phyloP scores from a whole-genome alignment of 2,329 filamentous ascomycete species.

The Colletotrichum destructivum region DNA sequence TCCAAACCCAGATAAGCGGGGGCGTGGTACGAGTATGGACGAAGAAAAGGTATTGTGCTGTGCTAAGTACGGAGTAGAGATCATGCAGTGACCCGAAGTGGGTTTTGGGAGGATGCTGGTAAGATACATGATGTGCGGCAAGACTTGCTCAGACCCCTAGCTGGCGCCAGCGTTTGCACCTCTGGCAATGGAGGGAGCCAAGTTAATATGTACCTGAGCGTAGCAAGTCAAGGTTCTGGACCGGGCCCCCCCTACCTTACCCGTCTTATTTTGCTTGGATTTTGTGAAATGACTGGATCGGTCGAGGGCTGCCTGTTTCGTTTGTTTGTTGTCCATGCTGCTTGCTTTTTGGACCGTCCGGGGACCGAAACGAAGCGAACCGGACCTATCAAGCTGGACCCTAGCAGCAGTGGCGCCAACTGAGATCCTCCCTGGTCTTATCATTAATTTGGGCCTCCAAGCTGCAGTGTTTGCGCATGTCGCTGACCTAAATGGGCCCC shows the following conservation, averaged over 20 bases:
- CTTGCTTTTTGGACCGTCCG: neutral
- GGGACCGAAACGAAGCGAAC: neutral
- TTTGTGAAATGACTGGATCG: neutral
- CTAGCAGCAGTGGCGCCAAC: neutral
- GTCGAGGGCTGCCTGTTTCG: neutral
- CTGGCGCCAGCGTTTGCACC: neutral
- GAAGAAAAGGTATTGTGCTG: neutral
- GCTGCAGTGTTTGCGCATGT: neutral
- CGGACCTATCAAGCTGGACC: neutral
- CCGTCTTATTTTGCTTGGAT: too few species aligned
- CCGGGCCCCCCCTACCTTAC: too few species aligned
- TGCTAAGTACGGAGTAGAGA: too few species aligned
- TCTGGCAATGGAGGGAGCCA: neutral
- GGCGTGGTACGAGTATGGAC: neutral
- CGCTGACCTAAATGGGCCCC: too few species aligned
- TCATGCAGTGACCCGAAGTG: slow-evolving; percentile 1
- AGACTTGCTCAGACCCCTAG: neutral
- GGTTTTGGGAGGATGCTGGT: too few species aligned
- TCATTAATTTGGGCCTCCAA: neutral
- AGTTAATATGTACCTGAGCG: too few species aligned
- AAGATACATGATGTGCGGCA: neutral
- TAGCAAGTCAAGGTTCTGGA: too few species aligned
- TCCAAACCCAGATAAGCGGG: too few species aligned
- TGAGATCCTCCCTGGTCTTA: neutral
- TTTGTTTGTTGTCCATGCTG: neutral